These are phyloP conservation scores for Fraxinus velutina DNA, from an alignment of 305 asterid species.

Conservation along the genomic window DNA sequence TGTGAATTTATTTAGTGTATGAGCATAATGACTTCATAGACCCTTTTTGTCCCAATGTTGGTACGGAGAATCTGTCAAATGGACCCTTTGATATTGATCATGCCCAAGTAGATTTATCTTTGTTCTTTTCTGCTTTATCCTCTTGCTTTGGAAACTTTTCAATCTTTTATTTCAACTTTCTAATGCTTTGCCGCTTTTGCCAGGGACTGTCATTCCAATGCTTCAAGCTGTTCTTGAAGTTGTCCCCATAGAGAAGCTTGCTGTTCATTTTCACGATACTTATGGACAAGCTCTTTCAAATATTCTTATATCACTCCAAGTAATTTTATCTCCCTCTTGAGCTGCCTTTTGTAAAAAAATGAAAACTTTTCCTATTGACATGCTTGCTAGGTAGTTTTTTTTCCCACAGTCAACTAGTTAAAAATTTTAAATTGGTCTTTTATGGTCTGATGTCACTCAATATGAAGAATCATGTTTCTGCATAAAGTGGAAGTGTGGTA, in stretches of 20 bases:
- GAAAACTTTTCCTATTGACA: neutral
- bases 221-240: conserved; percentile 72
- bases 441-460: neutral
- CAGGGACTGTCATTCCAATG: conserved; percentile 81
- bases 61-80: neutral
- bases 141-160: neutral
- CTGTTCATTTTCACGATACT: conserved; percentile 88
- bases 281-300: conserved; percentile 90
- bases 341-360: neutral
- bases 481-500: neutral
- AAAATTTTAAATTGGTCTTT: neutral
- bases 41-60: neutral
- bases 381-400: neutral
- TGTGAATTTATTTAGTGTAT: neutral
- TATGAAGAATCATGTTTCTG: neutral
- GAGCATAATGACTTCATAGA: neutral
- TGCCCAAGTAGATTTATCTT: conserved; percentile 4
- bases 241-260: conserved; percentile 78
- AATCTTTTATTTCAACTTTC: conserved; percentile 5
- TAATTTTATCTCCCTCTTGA: conserved; percentile 27
- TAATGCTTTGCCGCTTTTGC: conserved; percentile 7
- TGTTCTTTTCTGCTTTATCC: neutral
- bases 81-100: neutral
- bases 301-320: conserved; percentile 82
- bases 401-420: neutral